Base-by-base conservation (phyloP, 148 eudicot genomes). In the Cornus controversa region DNA sequence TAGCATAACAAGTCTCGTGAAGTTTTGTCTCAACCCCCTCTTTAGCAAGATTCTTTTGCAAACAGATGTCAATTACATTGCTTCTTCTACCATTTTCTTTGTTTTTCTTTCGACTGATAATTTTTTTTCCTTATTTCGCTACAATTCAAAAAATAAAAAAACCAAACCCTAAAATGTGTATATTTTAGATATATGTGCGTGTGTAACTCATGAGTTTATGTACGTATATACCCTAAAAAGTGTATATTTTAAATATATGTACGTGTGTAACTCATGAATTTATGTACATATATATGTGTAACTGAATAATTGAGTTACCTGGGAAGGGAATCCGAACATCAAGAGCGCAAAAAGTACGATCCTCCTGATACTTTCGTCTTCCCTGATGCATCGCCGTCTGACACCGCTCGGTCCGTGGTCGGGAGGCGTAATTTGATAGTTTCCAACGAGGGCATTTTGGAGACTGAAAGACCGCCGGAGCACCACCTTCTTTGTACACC, bases 391-490 rank as follows among this genome's bases (percentile, higher is more conserved):
- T 53, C 10, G 96, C 91, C 53, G 86, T 53, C 69, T 91, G 94
- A 25, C 93, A 94, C 75, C 77, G 85, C 63, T 89, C 75, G 53
- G 79, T 80, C 22, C 82, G 74, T 0, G 83, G 85, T 4, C 71
- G 75, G 28, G 82, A 75, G 15, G 42, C 77, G 77, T 76, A 73
- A 70, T 85, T 81, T 20, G 93, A 80, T 8, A 89, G 90, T 80
- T 83, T 88, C 99, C 99, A 96, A 24, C 92, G 92, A 76, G 97
- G 98, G 83, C 99, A 96, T 82, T 93, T 93, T 18, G 99, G 97
- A 73, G 98, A 96, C 74, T 88, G 84, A 73, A 96, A 92, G 64
- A 96, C 98, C 73, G 98, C 99, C 72, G 95, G 93, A 50, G 99
- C 98, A 75, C 99, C 99, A 66, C 99, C 99, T 76, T 91, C 91